These are phyloP conservation scores for Arabis alpina DNA, from an alignment of 345 rosid species.

Conservation along the genomic window DNA sequence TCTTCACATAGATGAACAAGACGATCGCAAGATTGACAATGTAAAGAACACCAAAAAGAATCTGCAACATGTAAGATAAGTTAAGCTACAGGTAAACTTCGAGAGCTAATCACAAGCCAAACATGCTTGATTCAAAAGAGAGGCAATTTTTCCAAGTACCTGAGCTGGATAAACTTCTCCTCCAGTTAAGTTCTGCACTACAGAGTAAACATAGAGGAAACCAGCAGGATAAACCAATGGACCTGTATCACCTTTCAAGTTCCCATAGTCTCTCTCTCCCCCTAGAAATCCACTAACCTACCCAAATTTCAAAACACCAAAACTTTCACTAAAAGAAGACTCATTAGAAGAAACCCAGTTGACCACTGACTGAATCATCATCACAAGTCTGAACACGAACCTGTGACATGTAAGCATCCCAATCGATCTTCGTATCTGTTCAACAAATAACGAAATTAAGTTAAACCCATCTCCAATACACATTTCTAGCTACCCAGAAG, in stretches of 20 bases:
- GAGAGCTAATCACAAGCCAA: not conserved
- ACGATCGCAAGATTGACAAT: slow-evolving; percentile 68
- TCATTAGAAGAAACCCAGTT: not conserved
- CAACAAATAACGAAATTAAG: not conserved
- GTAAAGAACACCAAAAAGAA: slow-evolving; percentile 80
- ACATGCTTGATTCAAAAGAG: not conserved
- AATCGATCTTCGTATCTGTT: slow-evolving; percentile 95
- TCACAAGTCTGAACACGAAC: slow-evolving; percentile 41
- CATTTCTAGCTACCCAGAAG: not conserved
- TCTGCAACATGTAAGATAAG: slow-evolving; percentile 53
- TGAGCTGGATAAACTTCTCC: slow-evolving; percentile 78
- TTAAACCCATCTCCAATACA: not conserved
- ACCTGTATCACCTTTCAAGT: slow-evolving; percentile 93
- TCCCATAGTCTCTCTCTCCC: slow-evolving; percentile 87
- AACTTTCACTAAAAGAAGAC: slow-evolving; percentile 11
- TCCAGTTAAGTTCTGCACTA: slow-evolving; percentile 68
- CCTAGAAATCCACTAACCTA: slow-evolving; percentile 88
- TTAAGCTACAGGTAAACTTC: not conserved
- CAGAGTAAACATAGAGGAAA: slow-evolving; percentile 89
- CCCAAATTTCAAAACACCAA: slow-evolving; percentile 11
- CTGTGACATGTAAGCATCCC: slow-evolving; percentile 99
- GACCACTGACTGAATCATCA: slow-evolving; percentile 1
- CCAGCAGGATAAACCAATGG: slow-evolving; percentile 97
- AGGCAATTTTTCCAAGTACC: slow-evolving; percentile 45
- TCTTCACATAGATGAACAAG: slow-evolving; percentile 72